These are phyloP conservation scores for Geotrichum klebahnii DNA, from an alignment of 1,139 yeast species.

Conservation along the genomic window DNA sequence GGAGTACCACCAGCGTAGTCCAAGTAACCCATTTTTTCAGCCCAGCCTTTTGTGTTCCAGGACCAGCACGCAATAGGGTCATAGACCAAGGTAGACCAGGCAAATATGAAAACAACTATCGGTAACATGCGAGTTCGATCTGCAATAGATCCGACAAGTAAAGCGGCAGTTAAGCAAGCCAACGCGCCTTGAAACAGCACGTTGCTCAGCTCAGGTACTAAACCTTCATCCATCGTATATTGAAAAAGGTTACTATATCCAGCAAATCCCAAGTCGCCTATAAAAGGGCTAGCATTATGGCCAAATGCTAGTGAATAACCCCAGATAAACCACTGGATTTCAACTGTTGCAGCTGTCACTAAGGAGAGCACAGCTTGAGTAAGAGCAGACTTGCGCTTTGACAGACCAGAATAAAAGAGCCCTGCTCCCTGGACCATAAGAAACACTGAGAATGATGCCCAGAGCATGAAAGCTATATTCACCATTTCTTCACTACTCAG, in stretches of 20 bases:
- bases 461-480: conserved; percentile 1
- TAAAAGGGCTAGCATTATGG: conserved; percentile 40
- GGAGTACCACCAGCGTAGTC: conserved; percentile 67
- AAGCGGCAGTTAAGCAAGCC: conserved; percentile 50
- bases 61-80: conserved; percentile 65
- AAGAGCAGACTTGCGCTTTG: conserved; percentile 54
- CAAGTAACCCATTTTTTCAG: conserved; percentile 47
- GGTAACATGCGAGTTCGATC: conserved; percentile 57
- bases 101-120: conserved; percentile 49
- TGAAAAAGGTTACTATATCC: conserved; percentile 40
- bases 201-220: conserved; percentile 40
- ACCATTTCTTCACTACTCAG: neutral
- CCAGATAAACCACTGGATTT: conserved; percentile 51
- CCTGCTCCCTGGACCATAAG: conserved; percentile 35
- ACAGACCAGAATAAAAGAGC: conserved; percentile 56
- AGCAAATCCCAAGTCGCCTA: conserved; percentile 48
- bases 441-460: conserved; percentile 18
- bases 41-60: conserved; percentile 61
- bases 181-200: conserved; percentile 38
- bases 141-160: conserved; percentile 56
- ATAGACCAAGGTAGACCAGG: conserved; percentile 57
- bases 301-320: conserved; percentile 54
- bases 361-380: conserved; percentile 53
- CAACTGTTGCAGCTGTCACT: conserved; percentile 43
- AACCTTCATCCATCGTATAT: conserved; percentile 44